Evolutionary conservation across 2,329 filamentous ascomycete species (phyloP), one percentile per base, ranked within the genome.

Genomic region (Davidsoniella neocaledoniae): DNA sequence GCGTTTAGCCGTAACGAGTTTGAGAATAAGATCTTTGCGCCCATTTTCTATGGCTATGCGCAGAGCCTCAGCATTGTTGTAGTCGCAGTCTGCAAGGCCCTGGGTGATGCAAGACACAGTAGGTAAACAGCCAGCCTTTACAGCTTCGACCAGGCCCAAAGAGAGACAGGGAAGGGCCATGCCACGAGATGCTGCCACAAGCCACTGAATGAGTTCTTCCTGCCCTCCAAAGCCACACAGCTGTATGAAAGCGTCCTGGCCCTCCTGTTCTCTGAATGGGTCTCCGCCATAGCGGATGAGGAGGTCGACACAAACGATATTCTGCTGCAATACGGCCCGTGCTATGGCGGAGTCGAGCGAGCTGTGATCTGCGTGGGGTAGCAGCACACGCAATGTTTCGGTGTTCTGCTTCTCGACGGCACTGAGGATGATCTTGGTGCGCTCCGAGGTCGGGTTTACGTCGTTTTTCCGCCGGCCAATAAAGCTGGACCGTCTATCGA

Each of bases 311-410:
- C 75, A 66, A 16, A 57, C 60, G 1, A 61, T 46, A 42, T 72
- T 70, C 3, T 65, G 62, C 6, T 61, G 63, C 10, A 64, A 64
- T 10, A 77, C 66, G 4, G 74, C 73, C 3, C 66, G 56, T 0
- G 72, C 68, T 12, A 77, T 60, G 16, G 70, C 67, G 0, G 62
- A 63, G 54, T 77, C 71, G 17, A 77, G 62, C 6, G 70, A 67
- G 16, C 68, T 50, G 1, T 67, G 60, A 54, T 77, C 73, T 16
- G 73, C 72, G 52, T 74, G 68, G 0, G 72, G 71, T 2, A 73
- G 60, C 26, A 78, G 59, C 4, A 77, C 67, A 46, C 72, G 66
- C 2, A 76, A 66, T 66, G 75, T 73, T 46, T 76, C 70, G 19
- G 65, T 52, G 16, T 74, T 70, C 14, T 66, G 64, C 54, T 68